phyloP scores from a whole-genome alignment of 768 basidiomycete genomes.

The Rubroboletus pulcherrimus region DNA sequence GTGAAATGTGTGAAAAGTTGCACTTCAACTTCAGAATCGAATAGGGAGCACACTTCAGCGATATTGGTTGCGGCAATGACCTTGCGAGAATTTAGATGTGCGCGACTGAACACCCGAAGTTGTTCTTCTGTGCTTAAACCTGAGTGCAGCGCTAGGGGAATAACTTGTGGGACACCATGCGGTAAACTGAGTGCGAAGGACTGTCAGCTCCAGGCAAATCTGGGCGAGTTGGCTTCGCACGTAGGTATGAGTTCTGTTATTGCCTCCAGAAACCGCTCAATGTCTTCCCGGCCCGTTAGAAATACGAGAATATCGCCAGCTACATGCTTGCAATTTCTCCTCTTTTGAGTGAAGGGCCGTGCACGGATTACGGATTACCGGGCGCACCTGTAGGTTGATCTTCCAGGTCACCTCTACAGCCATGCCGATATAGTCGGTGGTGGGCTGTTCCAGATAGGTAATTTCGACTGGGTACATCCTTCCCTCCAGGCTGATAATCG shows the following conservation, averaged over 20 bases:
- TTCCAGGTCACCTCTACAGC: slow-evolving; percentile 85
- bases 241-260: slow-evolving; percentile 74
- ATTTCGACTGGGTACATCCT: slow-evolving; percentile 94
- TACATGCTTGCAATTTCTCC: slow-evolving; percentile 49
- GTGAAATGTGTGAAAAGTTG: neutral
- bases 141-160: slow-evolving; percentile 80
- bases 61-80: slow-evolving; percentile 94
- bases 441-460: slow-evolving; percentile 77
- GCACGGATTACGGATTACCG: neutral
- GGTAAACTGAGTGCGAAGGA: slow-evolving; percentile 39
- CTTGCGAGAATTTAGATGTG: slow-evolving; percentile 77
- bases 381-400: slow-evolving; percentile 68
- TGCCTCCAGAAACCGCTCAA: slow-evolving; percentile 81
- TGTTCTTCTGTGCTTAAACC: slow-evolving; percentile 89
- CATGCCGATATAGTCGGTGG: slow-evolving; percentile 73
- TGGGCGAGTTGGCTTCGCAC: slow-evolving; percentile 35
- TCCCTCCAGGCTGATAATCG: slow-evolving; percentile 88
- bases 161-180: slow-evolving; percentile 51
- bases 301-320: slow-evolving; percentile 92
- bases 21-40: neutral
- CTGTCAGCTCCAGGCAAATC: neutral
- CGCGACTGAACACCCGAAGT: slow-evolving; percentile 73
- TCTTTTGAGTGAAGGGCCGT: neutral
- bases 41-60: slow-evolving; percentile 63
- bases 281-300: slow-evolving; percentile 94